Evolutionary conservation across 768 basidiomycete species (phyloP), one percentile per base, ranked within the genome.

Genomic region (Pleurotus platypus): DNA sequence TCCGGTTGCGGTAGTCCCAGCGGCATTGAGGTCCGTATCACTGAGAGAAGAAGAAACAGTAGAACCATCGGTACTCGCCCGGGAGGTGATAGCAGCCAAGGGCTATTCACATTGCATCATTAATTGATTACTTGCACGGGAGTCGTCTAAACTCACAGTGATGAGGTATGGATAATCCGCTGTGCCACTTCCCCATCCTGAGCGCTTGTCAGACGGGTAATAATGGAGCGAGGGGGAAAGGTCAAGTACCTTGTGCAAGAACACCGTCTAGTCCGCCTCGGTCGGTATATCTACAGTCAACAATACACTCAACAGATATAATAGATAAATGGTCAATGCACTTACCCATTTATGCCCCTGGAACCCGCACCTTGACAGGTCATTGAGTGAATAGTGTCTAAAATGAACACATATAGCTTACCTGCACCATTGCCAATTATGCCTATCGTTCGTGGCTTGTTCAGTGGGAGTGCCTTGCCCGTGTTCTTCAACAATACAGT

Each of bases 401-500:
- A 40, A 11, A 26, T 13, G 2, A 24, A 12, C 9, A 15, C 46
- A 24, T 22, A 20, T 42, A 16, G 20, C 22, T 24, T 12, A 4
- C 79, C 81, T 8, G 85, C 82, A 38, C 82, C 85, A 59, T 70
- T 78, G 4, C 87, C 87, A 49, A 87, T 75, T 16, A 89, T 69
- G 0, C 73, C 82, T 39, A 88, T 78, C 4, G 75, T 70, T 63
- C 72, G 73, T 1, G 79, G 75, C 43, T 72, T 66, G 51, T 75
- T 70, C 56, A 84, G 60, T 57, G 86, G 75, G 49, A 84, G 66
- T 15, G 70, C 69, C 47, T 68, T 67, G 40, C 75, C 71, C 4
- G 61, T 66, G 63, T 88, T 88, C 68, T 87, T 89, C 45, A 89
- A 71, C 37, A 88, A 71, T 13, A 87, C 80, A 0, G 81, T 84